Evolutionary conservation across 768 basidiomycete genomes (phyloP), one percentile per base, ranked within the genome.

Genomic region (Tricholoma sp.): DNA sequence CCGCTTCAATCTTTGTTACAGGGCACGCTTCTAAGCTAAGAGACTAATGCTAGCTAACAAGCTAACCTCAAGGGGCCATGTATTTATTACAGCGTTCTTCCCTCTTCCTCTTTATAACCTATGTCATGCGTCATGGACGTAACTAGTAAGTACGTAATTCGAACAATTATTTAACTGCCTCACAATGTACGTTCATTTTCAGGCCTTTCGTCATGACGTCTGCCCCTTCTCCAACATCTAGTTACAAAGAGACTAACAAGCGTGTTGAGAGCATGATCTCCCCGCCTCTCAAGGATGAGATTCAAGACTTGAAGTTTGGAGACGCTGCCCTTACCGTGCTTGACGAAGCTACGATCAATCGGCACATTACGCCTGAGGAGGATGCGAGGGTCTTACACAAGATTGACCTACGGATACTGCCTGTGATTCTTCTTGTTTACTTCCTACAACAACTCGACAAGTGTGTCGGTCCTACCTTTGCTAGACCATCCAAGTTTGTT

Each of bases 371-470:
- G 2, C 56, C 63, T 11, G 69, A 71, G 56, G 69, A 75, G 55
- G 69, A 72, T 56, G 58, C 60, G 18, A 60, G 59, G 3, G 69
- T 77, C 2, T 62, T 75, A 41, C 62, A 73, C 52, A 76, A 76
- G 64, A 74, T 76, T 31, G 75, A 76, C 63, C 56, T 66, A 32
- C 72, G 74, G 71, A 61, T 75, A 24, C 67, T 76, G 64, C 72
- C 74, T 14, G 70, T 74, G 22, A 66, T 76, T n/a, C 54, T 74
- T 19, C 63, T 73, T 58, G 73, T 73, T 24, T 77, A 77, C 58
- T 75, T 76, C 57, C 64, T 74, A n/a, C 76, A 77, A 61, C 76
- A 77, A 61, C 61, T 76, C 51, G 75, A 76, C 63, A 76, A 81
- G 73, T 75, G 59, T 8, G 70, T 59, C 7, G 21, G 24, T n/a